A percentile compares a stretch with the other conserved stretches of the same genome.
Evolutionary conservation across 2,329 filamentous ascomycete species (phyloP).

Genomic region (Cladosporium austrohemisphaericum): DNA sequence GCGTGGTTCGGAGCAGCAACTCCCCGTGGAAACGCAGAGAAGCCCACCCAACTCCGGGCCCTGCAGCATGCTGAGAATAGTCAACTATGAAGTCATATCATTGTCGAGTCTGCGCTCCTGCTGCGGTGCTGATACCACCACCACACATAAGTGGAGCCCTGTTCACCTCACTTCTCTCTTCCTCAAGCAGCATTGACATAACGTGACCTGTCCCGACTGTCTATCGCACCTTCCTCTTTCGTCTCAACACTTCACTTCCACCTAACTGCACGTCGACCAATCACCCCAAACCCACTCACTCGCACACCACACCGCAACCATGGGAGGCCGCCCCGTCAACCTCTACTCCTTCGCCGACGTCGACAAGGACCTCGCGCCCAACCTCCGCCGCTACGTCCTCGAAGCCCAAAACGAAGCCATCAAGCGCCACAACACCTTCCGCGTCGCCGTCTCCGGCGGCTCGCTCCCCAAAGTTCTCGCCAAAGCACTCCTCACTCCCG

Average conservation of each 20-base stretch:
- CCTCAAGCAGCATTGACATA: constrained; percentile 9
- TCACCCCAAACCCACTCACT: neutral
- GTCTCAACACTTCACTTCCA: constrained; percentile 4
- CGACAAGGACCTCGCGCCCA: constrained; percentile 66
- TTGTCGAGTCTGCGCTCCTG: no score
- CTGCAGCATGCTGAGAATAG: neutral
- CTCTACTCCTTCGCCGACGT: constrained; percentile 79
- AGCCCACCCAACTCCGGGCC: no score
- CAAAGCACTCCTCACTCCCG: constrained; percentile 66
- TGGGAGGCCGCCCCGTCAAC: constrained; percentile 43
- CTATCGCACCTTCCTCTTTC: constrained; percentile 2
- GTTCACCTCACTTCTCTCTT: neutral
- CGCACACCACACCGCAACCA: constrained; percentile 20
- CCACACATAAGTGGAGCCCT: no score
- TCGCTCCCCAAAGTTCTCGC: constrained; percentile 87
- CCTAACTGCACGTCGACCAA: no score
- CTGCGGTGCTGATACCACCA: no score
- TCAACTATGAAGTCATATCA: constrained; percentile 12
- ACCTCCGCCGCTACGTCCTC: constrained; percentile 78
- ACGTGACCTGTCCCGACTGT: constrained; percentile 11
- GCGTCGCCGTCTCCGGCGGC: constrained; percentile 88
- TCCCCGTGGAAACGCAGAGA: no score
- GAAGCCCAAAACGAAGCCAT: constrained; percentile 76
- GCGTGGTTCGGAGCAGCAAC: no score
- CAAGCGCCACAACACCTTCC: constrained; percentile 77